Evolutionary conservation across 78 protist species (phyloP).

Genomic region (Guillardia theta): DNA sequence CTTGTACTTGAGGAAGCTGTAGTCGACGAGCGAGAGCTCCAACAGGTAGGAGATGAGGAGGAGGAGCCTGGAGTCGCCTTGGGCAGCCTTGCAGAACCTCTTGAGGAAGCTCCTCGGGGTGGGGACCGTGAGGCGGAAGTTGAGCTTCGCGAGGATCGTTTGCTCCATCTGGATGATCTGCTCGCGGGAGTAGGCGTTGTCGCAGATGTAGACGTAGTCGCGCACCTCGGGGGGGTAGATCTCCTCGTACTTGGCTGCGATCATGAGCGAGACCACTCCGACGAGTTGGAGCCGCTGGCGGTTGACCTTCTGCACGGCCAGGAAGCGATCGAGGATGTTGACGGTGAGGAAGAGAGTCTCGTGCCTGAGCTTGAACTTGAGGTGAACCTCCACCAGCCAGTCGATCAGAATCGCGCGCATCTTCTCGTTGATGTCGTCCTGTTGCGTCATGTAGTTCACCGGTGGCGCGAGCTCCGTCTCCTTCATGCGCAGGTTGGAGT

Average conservation of each 20-base stretch:
- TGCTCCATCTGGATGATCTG: slow-evolving; percentile 89
- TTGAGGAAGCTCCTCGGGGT: slow-evolving; percentile 87
- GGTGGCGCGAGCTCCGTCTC: slow-evolving; percentile 27
- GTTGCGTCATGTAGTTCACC: slow-evolving; percentile 43
- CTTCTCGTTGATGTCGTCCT: slow-evolving; percentile 64
- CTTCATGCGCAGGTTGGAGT: neutral
- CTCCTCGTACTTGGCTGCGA: slow-evolving; percentile 98
- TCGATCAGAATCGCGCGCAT: slow-evolving; percentile 84
- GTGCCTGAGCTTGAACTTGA: slow-evolving; percentile 62
- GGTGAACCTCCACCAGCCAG: slow-evolving; percentile 82
- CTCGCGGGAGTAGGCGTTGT: slow-evolving; percentile 88
- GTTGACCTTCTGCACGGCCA: slow-evolving; percentile 58
- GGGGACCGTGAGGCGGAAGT: slow-evolving; percentile 79
- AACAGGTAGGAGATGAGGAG: slow-evolving; percentile 77
- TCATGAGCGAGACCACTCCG: slow-evolving; percentile 91
- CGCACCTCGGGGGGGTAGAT: slow-evolving; percentile 87
- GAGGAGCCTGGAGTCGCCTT: slow-evolving; percentile 55
- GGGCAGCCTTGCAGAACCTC: slow-evolving; percentile 86
- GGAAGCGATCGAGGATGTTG: slow-evolving; percentile 88
- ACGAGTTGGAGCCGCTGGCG: slow-evolving; percentile 87
- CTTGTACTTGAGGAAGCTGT: slow-evolving; percentile 67
- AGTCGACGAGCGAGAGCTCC: slow-evolving; percentile 81
- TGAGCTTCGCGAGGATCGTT: slow-evolving; percentile 68
- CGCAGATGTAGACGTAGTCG: slow-evolving; percentile 93
- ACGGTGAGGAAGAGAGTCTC: slow-evolving; percentile 85